Evolutionary conservation across 768 basidiomycete species (phyloP).

Genomic region (Mycena rebaudengoi): DNA sequence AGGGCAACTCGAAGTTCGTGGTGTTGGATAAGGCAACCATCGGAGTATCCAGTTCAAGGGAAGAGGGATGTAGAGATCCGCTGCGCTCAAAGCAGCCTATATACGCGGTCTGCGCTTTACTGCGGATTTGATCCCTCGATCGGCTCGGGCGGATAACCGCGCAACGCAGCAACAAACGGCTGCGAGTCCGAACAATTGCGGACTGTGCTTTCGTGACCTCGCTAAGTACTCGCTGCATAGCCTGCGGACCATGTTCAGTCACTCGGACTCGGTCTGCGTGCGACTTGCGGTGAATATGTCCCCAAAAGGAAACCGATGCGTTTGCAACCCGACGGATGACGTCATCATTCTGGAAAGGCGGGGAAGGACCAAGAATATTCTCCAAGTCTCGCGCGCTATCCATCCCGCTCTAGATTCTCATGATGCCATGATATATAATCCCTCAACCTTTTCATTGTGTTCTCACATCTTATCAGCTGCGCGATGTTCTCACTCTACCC

Average conservation of each 20-base stretch:
- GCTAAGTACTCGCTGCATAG: neutral
- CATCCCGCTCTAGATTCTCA: neutral
- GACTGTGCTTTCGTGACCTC: conserved; percentile 18
- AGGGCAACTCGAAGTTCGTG: conserved; percentile 19
- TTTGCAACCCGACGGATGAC: conserved; percentile 6
- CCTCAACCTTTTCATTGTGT: neutral
- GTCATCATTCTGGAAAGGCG: neutral
- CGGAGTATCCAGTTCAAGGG: neutral
- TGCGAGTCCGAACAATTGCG: neutral
- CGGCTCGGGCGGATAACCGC: conserved; percentile 12
- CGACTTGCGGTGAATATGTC: neutral
- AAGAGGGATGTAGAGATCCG: neutral
- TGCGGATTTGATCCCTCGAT: conserved; percentile 19
- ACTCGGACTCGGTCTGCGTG: neutral
- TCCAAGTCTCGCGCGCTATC: neutral
- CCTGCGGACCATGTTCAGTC: neutral
- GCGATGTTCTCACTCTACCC: conserved; percentile 20
- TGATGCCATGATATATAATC: conserved; percentile 26
- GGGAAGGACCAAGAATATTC: conserved; percentile 4
- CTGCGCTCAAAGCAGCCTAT: conserved; percentile 25
- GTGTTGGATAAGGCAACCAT: conserved; percentile 21
- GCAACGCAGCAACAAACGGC: neutral
- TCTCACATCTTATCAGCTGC: conserved; percentile 1
- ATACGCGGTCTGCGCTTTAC: conserved; percentile 7
- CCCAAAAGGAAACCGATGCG: conserved; percentile 7